These are phyloP conservation scores for Cytospora chrysosperma DNA, from an alignment of 2,329 filamentous ascomycete species.

Conservation along the genomic window DNA sequence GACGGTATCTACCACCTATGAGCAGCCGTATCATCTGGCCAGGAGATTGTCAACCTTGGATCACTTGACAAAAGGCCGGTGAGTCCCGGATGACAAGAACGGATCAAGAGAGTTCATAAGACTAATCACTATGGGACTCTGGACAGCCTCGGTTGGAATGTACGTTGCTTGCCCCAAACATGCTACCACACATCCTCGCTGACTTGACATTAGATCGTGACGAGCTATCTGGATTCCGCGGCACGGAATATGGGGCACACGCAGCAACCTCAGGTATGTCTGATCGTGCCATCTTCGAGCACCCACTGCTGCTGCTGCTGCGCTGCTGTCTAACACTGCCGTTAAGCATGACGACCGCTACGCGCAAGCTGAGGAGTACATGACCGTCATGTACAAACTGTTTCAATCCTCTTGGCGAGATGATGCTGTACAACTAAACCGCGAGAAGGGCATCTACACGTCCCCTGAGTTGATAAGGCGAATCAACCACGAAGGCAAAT, in stretches of 20 bases:
- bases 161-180: slow-evolving; percentile 27
- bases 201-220: slow-evolving; percentile 51
- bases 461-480: slow-evolving; percentile 58
- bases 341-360: slow-evolving; percentile 63
- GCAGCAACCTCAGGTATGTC: slow-evolving; percentile 46
- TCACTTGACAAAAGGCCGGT: slow-evolving; percentile 62
- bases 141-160: slow-evolving; percentile 47
- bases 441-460: slow-evolving; percentile 54
- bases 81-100: neutral
- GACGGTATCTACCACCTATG: slow-evolving; percentile 66
- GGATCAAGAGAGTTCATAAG: neutral
- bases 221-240: slow-evolving; percentile 65
- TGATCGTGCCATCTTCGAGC: too few relatives aligned
- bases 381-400: slow-evolving; percentile 59
- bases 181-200: neutral
- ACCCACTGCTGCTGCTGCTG: too few relatives aligned
- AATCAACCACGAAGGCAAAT: slow-evolving; percentile 61
- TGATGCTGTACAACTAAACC: slow-evolving; percentile 55
- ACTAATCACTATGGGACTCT: neutral
- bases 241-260: slow-evolving; percentile 60
- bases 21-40: slow-evolving; percentile 67
- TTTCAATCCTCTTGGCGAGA: slow-evolving; percentile 50
- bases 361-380: slow-evolving; percentile 60
- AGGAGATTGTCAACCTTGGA: slow-evolving; percentile 65
- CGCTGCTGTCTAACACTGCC: slow-evolving; percentile 42